phyloP scores from a whole-genome alignment of 495 filamentous ascomycete genomes.

The Hypoxylon perforatum region DNA sequence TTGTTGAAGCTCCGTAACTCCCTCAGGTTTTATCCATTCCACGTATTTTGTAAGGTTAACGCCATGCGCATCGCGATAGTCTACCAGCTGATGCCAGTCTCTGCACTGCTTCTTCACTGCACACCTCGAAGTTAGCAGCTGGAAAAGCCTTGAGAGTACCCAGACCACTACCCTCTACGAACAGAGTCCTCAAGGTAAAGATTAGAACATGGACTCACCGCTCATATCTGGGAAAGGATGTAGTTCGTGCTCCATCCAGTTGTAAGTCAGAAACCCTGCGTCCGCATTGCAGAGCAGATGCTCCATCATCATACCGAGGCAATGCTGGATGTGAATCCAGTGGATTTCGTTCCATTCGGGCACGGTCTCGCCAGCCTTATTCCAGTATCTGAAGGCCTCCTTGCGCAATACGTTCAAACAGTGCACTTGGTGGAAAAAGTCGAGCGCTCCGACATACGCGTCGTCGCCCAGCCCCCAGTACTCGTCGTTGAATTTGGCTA shows the following conservation, averaged over 20 bases:
- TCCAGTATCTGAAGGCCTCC: constrained; percentile 26
- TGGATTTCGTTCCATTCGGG: constrained; percentile 28
- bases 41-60: constrained; percentile 14
- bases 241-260: constrained; percentile 28
- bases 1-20: constrained; percentile 17
- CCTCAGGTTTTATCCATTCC: constrained; percentile 24
- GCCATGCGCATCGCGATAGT: constrained; percentile 15
- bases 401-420: constrained; percentile 44
- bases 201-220: constrained; percentile 8
- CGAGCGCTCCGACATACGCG: constrained; percentile 47
- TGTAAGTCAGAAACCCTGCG: constrained; percentile 25
- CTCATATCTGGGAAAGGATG: constrained; percentile 32
- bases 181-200: too few species aligned
- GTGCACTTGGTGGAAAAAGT: constrained; percentile 48
- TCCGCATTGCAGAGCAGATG: constrained; percentile 31
- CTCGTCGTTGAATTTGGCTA: constrained; percentile 42
- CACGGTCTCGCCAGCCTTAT: constrained; percentile 18
- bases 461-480: constrained; percentile 48
- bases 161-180: too few species aligned
- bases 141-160: too few species aligned
- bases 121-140: constrained; percentile 1
- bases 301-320: constrained; percentile 35
- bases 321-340: constrained; percentile 34
- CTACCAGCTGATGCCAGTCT: constrained; percentile 20
- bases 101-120: constrained; percentile 21